Base-by-base conservation (phyloP, 2,329 filamentous ascomycete species). In the Colletotrichum gigasporum region DNA sequence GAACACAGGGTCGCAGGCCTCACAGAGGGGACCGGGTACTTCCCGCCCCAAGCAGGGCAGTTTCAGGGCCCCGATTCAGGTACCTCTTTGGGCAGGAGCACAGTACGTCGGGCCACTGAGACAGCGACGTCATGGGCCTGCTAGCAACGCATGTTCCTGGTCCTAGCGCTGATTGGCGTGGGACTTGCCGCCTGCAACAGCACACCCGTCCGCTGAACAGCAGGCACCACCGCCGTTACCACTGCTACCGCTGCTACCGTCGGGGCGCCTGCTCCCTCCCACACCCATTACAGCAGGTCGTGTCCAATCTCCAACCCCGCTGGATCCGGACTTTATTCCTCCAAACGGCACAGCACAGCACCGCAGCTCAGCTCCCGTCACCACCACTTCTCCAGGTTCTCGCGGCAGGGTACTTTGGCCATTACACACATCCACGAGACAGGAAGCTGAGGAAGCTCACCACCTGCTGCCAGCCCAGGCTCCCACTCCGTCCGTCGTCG, bases 41-140 rank as follows among this genome's bases (percentile, higher is more conserved):
- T 2, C 11, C 22, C n/a, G n/a, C 24, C 37, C 12, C 24, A 59
- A 37, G 24, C 18, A 18, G n/a, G 26, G 37, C 37, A 64, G 55
- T 22, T 35, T 48, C 35, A 57, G 51, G n/a, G 58, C 24, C 24
- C 32, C 34, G 14, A 55, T 6, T 20, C 20, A 34, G 52, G 52
- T 35, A 10, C 51, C n/a, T 26, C 18, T 34, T 30, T 16, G 42
- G 41, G 24, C 41, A 56, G 59, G 45, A 20, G 53, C 60, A 51
- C 60, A 52, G 28, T 5, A 18, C 1, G 37, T 10, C 0, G 24
- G 26, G 2, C 45, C 41, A 54, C 55, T 42, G 18, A 63, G 41
- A 53, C 34, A n/a, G 30, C 61, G 62, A 64, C 62, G 62, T 64
- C 62, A 64, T 64, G 55, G 55, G 41, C 9, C 42, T 20, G 41